Evolutionary conservation across 192 early-diverging fungal genomes (phyloP), one percentile per base, ranked within the genome.

Genomic region (Backusella luteola): DNA sequence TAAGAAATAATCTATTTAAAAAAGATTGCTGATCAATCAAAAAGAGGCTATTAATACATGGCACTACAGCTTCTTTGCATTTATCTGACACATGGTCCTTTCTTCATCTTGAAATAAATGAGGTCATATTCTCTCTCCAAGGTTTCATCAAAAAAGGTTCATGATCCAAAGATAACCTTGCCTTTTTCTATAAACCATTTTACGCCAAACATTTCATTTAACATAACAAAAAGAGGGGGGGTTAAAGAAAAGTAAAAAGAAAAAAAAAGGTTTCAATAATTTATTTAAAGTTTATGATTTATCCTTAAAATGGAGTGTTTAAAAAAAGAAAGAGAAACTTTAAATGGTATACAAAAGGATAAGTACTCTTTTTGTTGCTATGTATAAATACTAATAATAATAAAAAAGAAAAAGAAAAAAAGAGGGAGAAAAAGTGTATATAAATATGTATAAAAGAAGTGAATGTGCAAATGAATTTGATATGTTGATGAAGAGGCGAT

Each of bases 241-340:
- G 32, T 3, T 32, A 32, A 49, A 7, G 19, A 49, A 49, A 19
- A 6, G 46, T 3, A 63, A 63, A 14, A 12, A 59, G 21, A 59
- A 12, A 23, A 29, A 29, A 14, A 29, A 63, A 63, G 11, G 21
- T 23, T 63, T 63, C 26, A 63, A 63, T 63, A 63, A 63, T 63
- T 53, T 53, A 53, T 53, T 63, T 63, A 63, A 63, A 63, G 56
- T 63, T 63, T 26, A 63, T 29, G 56, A 29, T 63, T 63, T 63
- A 63, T 63, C 56, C 56, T 63, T 63, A 29, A 63, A 56, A 56
- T 23, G 7, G n/a, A 17, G n/a, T 44, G 15, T 17, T 17, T n/a
- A 56, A 56, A 56, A 21, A 21, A 23, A 56, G 17, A 56, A 26
- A 59, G 23, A 23, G 9, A 59, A 59, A 23, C 53, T 59, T 59